Percentiles rank a stretch among this genome's conserved stretches.
Conservation (phyloP, 192 early-diverging fungal species). For the Backusella australiensis region DNA sequence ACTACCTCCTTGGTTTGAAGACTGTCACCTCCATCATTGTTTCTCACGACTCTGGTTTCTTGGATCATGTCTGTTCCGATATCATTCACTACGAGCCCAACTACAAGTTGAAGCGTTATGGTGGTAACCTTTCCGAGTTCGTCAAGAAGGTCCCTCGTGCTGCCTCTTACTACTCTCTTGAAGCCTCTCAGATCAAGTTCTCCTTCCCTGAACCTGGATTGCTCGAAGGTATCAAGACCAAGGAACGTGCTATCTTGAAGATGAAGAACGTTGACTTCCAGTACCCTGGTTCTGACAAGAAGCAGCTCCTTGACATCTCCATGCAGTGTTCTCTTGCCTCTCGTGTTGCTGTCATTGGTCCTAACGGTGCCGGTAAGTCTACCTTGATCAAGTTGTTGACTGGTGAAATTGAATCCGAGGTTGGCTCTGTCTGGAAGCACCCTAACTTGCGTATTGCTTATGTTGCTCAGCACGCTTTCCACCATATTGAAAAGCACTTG, state of each 20-base stretch:
- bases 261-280: constrained; percentile 69
- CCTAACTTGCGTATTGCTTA: constrained; percentile 83
- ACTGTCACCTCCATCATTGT: constrained; percentile 83
- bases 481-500: constrained; percentile 81
- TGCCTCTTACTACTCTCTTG: constrained; percentile 73
- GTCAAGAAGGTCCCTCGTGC: constrained; percentile 76
- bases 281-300: constrained; percentile 65
- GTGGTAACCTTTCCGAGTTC: constrained; percentile 78
- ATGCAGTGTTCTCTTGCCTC: constrained; percentile 70
- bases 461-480: constrained; percentile 86
- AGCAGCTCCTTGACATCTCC: constrained; percentile 60
- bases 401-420: constrained; percentile 70
- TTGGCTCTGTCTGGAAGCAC: constrained; percentile 78
- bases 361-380: constrained; percentile 74
- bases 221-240: constrained; percentile 71
- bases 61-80: constrained; percentile 76
- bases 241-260: constrained; percentile 75
- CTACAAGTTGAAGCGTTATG: constrained; percentile 76
- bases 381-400: constrained; percentile 74
- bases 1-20: constrained; percentile 69
- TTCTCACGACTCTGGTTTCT: constrained; percentile 85
- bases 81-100: constrained; percentile 82
- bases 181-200: constrained; percentile 61
- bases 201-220: constrained; percentile 72
- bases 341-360: constrained; percentile 78